phyloP scores from a whole-genome alignment of 148 eudicot species.

The Nepenthes mirabilis region DNA sequence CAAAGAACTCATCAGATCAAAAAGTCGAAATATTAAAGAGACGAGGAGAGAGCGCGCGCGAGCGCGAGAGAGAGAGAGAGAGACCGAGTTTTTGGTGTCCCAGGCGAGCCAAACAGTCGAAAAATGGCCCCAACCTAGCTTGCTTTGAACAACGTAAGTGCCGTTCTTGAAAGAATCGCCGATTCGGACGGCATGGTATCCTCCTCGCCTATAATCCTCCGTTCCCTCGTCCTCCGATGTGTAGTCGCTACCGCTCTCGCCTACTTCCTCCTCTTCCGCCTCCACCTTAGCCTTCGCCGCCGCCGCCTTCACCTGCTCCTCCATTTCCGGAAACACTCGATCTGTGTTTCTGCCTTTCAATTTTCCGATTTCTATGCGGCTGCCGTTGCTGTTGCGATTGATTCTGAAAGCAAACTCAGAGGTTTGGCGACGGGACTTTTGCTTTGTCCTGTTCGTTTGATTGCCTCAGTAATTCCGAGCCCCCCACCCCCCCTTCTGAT shows the following conservation, averaged over 20 bases:
- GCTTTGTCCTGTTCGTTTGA: too few species aligned
- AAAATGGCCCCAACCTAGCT: constrained; percentile 94
- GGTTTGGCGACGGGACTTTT: too few species aligned
- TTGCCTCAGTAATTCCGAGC: too few species aligned
- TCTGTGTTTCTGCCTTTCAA: too few species aligned
- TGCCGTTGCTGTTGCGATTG: too few species aligned
- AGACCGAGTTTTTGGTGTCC: constrained; percentile 56
- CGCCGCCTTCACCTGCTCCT: neutral
- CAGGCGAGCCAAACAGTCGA: constrained; percentile 94
- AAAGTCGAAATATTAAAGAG: neutral
- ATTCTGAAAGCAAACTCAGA: too few species aligned
- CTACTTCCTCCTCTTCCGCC: constrained; percentile 16
- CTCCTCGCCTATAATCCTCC: constrained; percentile 45
- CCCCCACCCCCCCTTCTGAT: too few species aligned
- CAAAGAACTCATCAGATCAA: too few species aligned
- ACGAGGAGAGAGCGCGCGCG: neutral
- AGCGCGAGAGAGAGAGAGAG: constrained; percentile 6
- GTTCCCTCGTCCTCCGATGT: constrained; percentile 53
- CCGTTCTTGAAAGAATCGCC: constrained; percentile 60
- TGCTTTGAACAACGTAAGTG: constrained; percentile 59
- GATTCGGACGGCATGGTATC: constrained; percentile 58
- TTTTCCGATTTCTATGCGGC: too few species aligned
- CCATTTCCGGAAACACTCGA: too few species aligned
- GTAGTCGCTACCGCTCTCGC: constrained; percentile 39
- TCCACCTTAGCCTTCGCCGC: neutral